Base-by-base conservation (phyloP, 2,329 filamentous ascomycete genomes). In the Cladophialophora exuberans region DNA sequence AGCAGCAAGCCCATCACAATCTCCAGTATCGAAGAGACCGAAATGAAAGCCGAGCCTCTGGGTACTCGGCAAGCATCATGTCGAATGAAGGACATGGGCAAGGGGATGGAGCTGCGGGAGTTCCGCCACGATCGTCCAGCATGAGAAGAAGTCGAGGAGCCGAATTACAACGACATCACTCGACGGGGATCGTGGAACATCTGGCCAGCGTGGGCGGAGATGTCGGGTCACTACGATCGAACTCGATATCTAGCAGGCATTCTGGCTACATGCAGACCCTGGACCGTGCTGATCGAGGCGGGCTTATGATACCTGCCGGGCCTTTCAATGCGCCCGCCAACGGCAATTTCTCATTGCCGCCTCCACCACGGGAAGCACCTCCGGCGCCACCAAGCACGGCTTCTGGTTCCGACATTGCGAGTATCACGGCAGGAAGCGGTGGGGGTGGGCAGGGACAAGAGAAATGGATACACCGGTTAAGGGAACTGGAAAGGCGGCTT, bases 401-500 rank as follows among this genome's bases (percentile, higher is more conserved):
- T 11, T 58, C 57, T 2, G 59, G 59, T 13, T 59, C 54, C 2
- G 60, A 62, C 17, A 56, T 62, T 38, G 57, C 53, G 25, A 61
- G 60, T 43, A 52, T 59, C 26, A 53, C 52, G 9, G 50, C 54
- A 9, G 54, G 22, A 28, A 46, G 44, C 23, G 49, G 39, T 23
- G 59, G 43, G 17, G 28, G 39, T 23, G 57, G 57, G n/a, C 53
- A 76, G 1, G 78, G 77, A 33, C 87, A 93, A 64, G 86, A 89
- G 62, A 84, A 88, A 63, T 96, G 90, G 90, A 85, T 95, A 61
- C 83, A 96, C 60, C 79, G 94, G 5, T 78, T 97, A 28, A 85
- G 90, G 54, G 92, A 97, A 68, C 77, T 97, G 63, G 94, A 99
- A 76, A 82, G 87, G 62, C 84, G 95, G 64, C 78, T 99, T 15